Conservation (phyloP, 2,329 filamentous ascomycete genomes). For the Akanthomyces muscarius region DNA sequence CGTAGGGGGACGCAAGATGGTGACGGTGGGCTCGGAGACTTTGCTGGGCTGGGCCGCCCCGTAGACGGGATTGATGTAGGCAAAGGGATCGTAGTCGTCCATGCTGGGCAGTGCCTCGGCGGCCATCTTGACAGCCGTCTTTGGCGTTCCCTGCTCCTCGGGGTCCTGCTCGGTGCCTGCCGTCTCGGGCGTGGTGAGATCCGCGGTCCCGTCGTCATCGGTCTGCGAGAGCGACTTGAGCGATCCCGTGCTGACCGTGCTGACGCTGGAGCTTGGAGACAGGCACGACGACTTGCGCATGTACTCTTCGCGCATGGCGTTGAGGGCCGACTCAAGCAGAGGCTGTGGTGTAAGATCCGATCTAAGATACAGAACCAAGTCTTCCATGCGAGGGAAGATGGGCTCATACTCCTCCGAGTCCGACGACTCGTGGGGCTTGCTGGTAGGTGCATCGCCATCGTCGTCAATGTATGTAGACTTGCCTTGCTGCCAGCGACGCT, state of each 20-base stretch:
- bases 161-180: background rate
- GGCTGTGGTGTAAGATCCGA: slow-evolving; percentile 36
- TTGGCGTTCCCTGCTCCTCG: slow-evolving; percentile 3
- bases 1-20: slow-evolving; percentile 36
- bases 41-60: slow-evolving; percentile 22
- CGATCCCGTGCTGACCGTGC: background rate
- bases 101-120: slow-evolving; percentile 17
- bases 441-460: slow-evolving; percentile 34
- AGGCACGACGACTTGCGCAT: slow-evolving; percentile 1
- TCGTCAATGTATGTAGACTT: slow-evolving; percentile 34
- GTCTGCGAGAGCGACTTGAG: background rate
- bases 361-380: slow-evolving; percentile 53
- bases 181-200: background rate
- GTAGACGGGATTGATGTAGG: slow-evolving; percentile 29
- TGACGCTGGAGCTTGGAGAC: background rate
- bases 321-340: slow-evolving; percentile 44
- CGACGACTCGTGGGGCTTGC: slow-evolving; percentile 16
- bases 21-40: slow-evolving; percentile 23
- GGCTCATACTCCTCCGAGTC: slow-evolving; percentile 32
- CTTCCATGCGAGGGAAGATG: slow-evolving; percentile 51
- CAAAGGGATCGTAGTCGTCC: slow-evolving; percentile 48
- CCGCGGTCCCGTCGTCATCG: background rate
- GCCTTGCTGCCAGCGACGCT: slow-evolving; percentile 25
- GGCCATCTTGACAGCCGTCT: background rate
- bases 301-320: slow-evolving; percentile 36